Percentiles rank a stretch among this genome's conserved stretches.
phyloP scores from a whole-genome alignment of 495 filamentous ascomycete species.

The Trichoderma virens region DNA sequence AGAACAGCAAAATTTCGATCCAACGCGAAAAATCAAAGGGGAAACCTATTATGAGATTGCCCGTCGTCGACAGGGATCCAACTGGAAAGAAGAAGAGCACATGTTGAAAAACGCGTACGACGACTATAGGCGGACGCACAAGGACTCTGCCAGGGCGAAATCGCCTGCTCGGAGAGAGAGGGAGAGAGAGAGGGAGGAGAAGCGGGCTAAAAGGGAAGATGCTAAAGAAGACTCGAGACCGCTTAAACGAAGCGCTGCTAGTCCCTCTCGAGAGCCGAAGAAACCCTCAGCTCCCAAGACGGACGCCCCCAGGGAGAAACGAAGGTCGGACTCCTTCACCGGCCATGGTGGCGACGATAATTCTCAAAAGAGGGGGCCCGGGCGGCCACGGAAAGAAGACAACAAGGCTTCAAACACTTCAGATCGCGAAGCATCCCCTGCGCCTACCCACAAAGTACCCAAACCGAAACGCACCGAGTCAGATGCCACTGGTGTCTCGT shows the following conservation, averaged over 20 bases:
- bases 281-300: conserved; percentile 29
- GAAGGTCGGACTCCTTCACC: conserved; percentile 29
- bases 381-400: conserved; percentile 42
- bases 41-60: conserved; percentile 81
- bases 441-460: conserved; percentile 28
- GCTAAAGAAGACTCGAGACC: conserved; percentile 31
- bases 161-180: conserved; percentile 46
- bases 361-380: conserved; percentile 40
- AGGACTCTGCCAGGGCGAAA: conserved; percentile 32
- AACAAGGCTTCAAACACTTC: conserved; percentile 36
- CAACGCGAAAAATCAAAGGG: conserved; percentile 60
- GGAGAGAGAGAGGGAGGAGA: conserved; percentile 47
- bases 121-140: conserved; percentile 43
- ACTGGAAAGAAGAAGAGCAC: conserved; percentile 85
- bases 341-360: conserved; percentile 33
- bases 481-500: conserved; percentile 38
- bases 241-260: conserved; percentile 41
- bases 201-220: conserved; percentile 40
- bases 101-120: conserved; percentile 75
- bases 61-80: conserved; percentile 67
- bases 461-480: conserved; percentile 41
- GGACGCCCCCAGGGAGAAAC: conserved; percentile 35
- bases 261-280: conserved; percentile 36
- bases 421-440: conserved; percentile 46
- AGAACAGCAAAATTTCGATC: conserved; percentile 69